Percentiles rank a stretch among this genome's conserved stretches.
Conservation (phyloP, 352 stramenopile species). For the Pythium rhizo-oryzae region DNA sequence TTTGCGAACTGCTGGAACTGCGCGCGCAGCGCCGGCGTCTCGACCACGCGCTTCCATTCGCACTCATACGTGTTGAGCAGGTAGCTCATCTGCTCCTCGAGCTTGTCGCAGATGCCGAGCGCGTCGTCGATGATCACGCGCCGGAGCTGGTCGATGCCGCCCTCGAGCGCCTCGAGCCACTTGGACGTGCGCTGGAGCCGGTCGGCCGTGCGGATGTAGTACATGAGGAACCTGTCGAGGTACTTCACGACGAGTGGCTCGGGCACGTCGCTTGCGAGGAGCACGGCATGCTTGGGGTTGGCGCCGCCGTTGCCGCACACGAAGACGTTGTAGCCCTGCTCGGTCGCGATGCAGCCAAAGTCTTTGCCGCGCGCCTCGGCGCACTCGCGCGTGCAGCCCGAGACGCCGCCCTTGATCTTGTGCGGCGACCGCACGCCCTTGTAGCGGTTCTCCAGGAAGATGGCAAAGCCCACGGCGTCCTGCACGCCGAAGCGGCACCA, state of each 20-base stretch:
- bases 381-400: slow-evolving; percentile 91
- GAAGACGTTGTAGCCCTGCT: slow-evolving; percentile 93
- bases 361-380: slow-evolving; percentile 92
- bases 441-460: slow-evolving; percentile 93
- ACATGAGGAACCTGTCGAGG: slow-evolving; percentile 91
- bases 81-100: slow-evolving; percentile 85
- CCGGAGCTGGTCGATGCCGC: slow-evolving; percentile 56
- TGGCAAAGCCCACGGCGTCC: slow-evolving; percentile 90
- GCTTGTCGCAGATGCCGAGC: slow-evolving; percentile 79
- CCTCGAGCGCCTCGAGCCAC: slow-evolving; percentile 88
- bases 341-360: slow-evolving; percentile 93
- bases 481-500: slow-evolving; percentile 93
- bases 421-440: slow-evolving; percentile 92
- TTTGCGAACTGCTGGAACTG: slow-evolving; percentile 94
- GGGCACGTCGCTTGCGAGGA: slow-evolving; percentile 52
- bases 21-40: slow-evolving; percentile 71
- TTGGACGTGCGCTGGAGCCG: slow-evolving; percentile 79
- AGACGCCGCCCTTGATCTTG: slow-evolving; percentile 93
- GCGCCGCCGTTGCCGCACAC: slow-evolving; percentile 89
- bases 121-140: slow-evolving; percentile 89
- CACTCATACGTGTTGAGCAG: slow-evolving; percentile 93
- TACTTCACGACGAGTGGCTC: slow-evolving; percentile 81
- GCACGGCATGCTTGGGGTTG: slow-evolving; percentile 81
- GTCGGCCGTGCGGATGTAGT: slow-evolving; percentile 88
- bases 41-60: slow-evolving; percentile 93